A percentile compares a stretch with the other conserved stretches of the same genome.
Evolutionary conservation across 2,329 filamentous ascomycete genomes (phyloP).

Genomic region (Phaeoacremonium minimum): DNA sequence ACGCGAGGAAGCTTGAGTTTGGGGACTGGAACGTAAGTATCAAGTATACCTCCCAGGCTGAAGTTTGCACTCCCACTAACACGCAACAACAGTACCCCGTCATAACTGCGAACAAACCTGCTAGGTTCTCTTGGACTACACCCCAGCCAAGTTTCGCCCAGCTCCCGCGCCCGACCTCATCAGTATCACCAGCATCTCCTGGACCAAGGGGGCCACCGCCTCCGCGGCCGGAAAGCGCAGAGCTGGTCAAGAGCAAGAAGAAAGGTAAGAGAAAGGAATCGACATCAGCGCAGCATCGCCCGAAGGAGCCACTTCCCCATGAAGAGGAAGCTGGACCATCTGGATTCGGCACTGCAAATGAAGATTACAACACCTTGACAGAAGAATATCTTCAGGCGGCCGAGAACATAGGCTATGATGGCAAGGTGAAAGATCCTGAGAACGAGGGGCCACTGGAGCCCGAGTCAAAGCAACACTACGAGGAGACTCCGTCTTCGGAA

Average conservation of each 20-base stretch:
- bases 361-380: constrained; percentile 10
- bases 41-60: too few species aligned
- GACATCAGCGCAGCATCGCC: constrained; percentile 11
- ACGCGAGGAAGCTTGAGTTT: constrained; percentile 69
- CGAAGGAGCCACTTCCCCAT: constrained; percentile 12
- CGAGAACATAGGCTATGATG: constrained; percentile 13
- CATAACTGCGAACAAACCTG: constrained; percentile 73
- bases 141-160: constrained; percentile 22
- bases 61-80: background rate
- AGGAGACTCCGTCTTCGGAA: constrained; percentile 4
- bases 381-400: constrained; percentile 14
- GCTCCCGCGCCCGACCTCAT: constrained; percentile 33
- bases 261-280: constrained; percentile 24
- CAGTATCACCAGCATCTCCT: constrained; percentile 7
- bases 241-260: constrained; percentile 20
- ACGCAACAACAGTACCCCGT: constrained; percentile 66
- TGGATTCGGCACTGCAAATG: constrained; percentile 10
- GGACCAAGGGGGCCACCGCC: background rate
- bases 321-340: constrained; percentile 20
- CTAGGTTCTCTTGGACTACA: constrained; percentile 57
- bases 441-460: constrained; percentile 10
- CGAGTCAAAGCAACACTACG: constrained; percentile 9
- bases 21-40: constrained; percentile 91
- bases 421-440: constrained; percentile 7
- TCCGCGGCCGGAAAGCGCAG: constrained; percentile 13